These are phyloP conservation scores for Symbiodinium pilosum DNA, from an alignment of 73 alveolate species.

Conservation along the genomic window DNA sequence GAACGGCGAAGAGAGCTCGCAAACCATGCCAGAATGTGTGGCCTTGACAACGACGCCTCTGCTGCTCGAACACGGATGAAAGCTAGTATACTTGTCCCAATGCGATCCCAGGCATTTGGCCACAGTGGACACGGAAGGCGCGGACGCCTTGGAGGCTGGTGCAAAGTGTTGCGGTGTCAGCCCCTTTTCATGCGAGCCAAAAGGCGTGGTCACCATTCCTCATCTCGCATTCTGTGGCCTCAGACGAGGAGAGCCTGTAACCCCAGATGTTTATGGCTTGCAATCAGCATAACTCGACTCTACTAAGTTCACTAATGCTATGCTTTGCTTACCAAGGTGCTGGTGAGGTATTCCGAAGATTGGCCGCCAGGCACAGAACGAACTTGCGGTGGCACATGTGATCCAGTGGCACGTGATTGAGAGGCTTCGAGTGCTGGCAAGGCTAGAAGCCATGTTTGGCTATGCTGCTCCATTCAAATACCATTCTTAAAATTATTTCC, in stretches of 20 bases:
- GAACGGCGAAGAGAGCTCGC: too few relatives aligned
- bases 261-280: not conserved
- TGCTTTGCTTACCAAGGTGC: not conserved
- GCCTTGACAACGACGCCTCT: too few relatives aligned
- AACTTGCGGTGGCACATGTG: too few relatives aligned
- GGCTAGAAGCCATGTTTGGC: not conserved
- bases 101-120: conserved; percentile 14
- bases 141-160: not conserved
- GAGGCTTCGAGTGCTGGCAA: not conserved
- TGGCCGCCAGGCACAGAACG: not conserved
- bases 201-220: not conserved
- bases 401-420: too few relatives aligned
- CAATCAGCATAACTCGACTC: not conserved
- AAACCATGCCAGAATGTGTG: too few relatives aligned
- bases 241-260: not conserved
- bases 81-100: too few relatives aligned
- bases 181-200: not conserved
- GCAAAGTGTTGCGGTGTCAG: not conserved
- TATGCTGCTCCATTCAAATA: not conserved
- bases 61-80: too few relatives aligned
- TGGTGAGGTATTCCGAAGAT: not conserved
- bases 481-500: not conserved
- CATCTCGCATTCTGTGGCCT: not conserved
- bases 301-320: too few relatives aligned
- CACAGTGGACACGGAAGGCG: conserved; percentile 3